Percentiles rank a stretch among this genome's conserved stretches.
These are phyloP conservation scores for Populus deltoides DNA, from an alignment of 345 rosid species.

Conservation along the genomic window DNA sequence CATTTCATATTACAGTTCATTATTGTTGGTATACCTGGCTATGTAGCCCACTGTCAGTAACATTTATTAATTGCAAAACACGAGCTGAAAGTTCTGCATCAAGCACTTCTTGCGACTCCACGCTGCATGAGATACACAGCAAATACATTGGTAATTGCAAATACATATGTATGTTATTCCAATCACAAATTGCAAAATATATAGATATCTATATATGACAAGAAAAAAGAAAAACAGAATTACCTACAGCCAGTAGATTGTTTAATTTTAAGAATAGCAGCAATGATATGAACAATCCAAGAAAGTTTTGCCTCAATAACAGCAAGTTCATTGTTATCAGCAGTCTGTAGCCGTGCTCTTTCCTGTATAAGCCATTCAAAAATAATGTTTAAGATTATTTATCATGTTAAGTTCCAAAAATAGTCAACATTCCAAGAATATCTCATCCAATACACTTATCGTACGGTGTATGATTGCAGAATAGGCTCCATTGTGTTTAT, in stretches of 20 bases:
- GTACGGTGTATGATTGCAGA: conserved; percentile 89
- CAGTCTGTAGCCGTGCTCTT: conserved; percentile 59
- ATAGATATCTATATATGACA: no score
- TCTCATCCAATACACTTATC: conserved; percentile 10
- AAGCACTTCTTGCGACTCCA: conserved; percentile 91
- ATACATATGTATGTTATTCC: conserved; percentile 8
- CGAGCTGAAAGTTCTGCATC: conserved; percentile 99
- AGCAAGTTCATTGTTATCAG: conserved; percentile 67
- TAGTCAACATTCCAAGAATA: neutral
- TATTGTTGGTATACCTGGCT: conserved; percentile 52
- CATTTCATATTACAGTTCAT: neutral
- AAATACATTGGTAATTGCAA: conserved; percentile 11
- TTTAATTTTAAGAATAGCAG: conserved; percentile 84
- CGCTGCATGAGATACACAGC: conserved; percentile 46
- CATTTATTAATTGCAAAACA: conserved; percentile 82
- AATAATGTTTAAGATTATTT: neutral
- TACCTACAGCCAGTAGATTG: conserved; percentile 93
- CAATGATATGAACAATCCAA: conserved; percentile 95
- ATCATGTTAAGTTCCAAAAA: conserved; percentile 4
- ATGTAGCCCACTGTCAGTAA: conserved; percentile 88
- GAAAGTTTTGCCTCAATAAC: conserved; percentile 91
- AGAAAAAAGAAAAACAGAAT: neutral
- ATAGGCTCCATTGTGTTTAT: conserved; percentile 89
- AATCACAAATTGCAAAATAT: neutral
- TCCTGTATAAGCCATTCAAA: conserved; percentile 50